phyloP scores from a whole-genome alignment of 139 green algal genomes.

The Picochlorum sp. region DNA sequence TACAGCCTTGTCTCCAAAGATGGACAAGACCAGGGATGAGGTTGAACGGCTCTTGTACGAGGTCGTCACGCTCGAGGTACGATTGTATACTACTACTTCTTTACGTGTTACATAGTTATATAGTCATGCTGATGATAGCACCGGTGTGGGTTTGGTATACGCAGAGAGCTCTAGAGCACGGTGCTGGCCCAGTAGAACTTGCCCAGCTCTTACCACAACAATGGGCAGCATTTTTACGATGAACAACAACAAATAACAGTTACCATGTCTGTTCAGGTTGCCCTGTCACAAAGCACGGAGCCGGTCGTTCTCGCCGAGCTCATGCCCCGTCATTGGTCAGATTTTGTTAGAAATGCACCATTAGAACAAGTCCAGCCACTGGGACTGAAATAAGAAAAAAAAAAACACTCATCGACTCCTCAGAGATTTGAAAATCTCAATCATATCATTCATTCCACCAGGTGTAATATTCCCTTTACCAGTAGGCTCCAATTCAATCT shows the following conservation, averaged over 20 bases:
- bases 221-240: slow-evolving; percentile 78
- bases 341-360: slow-evolving; percentile 75
- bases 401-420: background rate
- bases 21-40: slow-evolving; percentile 51
- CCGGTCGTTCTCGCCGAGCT: slow-evolving; percentile 66
- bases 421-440: slow-evolving; percentile 3
- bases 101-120: background rate
- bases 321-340: slow-evolving; percentile 73
- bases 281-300: slow-evolving; percentile 42
- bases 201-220: slow-evolving; percentile 72
- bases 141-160: background rate
- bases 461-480: background rate
- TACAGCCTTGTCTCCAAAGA: slow-evolving; percentile 63
- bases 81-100: background rate
- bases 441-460: background rate
- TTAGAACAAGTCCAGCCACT: slow-evolving; percentile 51
- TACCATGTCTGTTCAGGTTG: slow-evolving; percentile 40
- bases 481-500: slow-evolving; percentile 18
- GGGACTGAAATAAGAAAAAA: slow-evolving; percentile 15
- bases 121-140: background rate
- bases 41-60: slow-evolving; percentile 72
- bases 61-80: slow-evolving; percentile 56
- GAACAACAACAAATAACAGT: background rate
- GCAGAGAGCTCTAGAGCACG: slow-evolving; percentile 37
- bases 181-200: slow-evolving; percentile 52